Percentiles rank a stretch among this genome's conserved stretches.
Evolutionary conservation across 306 rosid genomes (phyloP).

Genomic region (Datisca glomerata): DNA sequence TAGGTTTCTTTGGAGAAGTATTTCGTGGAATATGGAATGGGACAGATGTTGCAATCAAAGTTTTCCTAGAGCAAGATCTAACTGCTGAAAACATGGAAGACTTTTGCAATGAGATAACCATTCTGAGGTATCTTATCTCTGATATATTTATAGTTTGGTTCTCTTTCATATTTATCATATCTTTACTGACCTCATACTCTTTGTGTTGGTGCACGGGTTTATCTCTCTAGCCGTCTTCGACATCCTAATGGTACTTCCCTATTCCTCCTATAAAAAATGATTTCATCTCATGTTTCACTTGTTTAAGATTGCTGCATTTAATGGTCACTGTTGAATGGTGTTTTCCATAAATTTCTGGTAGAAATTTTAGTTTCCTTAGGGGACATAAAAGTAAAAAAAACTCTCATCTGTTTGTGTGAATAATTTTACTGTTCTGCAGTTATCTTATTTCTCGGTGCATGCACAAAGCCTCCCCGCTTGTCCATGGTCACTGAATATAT

Average conservation of each 20-base stretch:
- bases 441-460: constrained; percentile 96
- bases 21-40: constrained; percentile 97
- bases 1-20: constrained; percentile 98
- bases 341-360: neutral
- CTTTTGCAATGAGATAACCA: constrained; percentile 91
- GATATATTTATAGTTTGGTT: neutral
- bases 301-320: constrained; percentile 9
- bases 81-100: constrained; percentile 97
- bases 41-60: constrained; percentile 94
- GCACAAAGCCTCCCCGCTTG: constrained; percentile 92
- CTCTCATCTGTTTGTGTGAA: too few species aligned
- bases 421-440: constrained; percentile 45
- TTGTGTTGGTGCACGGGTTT: constrained; percentile 12
- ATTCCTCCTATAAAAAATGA: constrained; percentile 1
- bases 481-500: constrained; percentile 96
- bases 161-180: constrained; percentile 8
- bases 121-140: constrained; percentile 56
- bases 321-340: neutral
- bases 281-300: constrained; percentile 8
- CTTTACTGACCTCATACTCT: constrained; percentile 24
- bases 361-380: neutral
- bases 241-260: constrained; percentile 85
- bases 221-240: constrained; percentile 74
- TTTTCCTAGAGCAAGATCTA: constrained; percentile 91
- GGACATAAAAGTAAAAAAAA: too few species aligned